Base-by-base conservation (phyloP, 257 asterid genomes). In the Cruciata laevipes region DNA sequence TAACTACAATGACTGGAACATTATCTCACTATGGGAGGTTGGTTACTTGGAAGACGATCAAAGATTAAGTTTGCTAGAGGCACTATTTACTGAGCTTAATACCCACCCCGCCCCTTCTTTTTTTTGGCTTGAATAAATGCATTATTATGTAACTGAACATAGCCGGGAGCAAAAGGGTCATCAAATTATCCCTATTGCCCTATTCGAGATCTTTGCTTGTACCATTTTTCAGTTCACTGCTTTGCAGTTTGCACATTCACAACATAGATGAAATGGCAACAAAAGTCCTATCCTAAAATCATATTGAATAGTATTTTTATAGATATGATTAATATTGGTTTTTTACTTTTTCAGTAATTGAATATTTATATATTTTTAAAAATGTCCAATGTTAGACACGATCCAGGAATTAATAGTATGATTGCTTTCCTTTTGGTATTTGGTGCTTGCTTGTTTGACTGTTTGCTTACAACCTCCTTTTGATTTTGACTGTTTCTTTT, bases 241-340 rank as follows among this genome's bases (percentile, higher is more conserved):
- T 51, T n/a, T 66, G 64, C 32, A n/a, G 47, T 30, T 66, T 66
- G 31, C 24, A 66, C 49, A 51, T 49, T 51, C 32, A 51, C 32
- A 31, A 30, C 44, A 31, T 1, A 16, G 24, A 16, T 16, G 38
- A 13, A 25, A 42, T 42, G 68, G 57, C 40, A 14, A 31, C 38
- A 65, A 65, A 14, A 24, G 0, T 17, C 27, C 49, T 42, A 6
- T 44, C 40, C 58, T 49, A 42, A 6, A 44, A 1, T 42, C 24
- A 8, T 23, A 27, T 32, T 25, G 7, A 6, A 38, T 38, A 7
- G 47, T 10, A 14, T 47, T 65, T 4, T 44, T 42, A 38, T 65
- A 31, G 13, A 25, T 31, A 27, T 65, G 30, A 25, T 65, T 24
- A 3, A 20, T 6, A 9, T 24, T 25, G 59, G 69, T 32, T 25